Evolutionary conservation across 495 filamentous ascomycete genomes (phyloP), one percentile per base, ranked within the genome.

Genomic region (Paragyromitra xinjiangensis): DNA sequence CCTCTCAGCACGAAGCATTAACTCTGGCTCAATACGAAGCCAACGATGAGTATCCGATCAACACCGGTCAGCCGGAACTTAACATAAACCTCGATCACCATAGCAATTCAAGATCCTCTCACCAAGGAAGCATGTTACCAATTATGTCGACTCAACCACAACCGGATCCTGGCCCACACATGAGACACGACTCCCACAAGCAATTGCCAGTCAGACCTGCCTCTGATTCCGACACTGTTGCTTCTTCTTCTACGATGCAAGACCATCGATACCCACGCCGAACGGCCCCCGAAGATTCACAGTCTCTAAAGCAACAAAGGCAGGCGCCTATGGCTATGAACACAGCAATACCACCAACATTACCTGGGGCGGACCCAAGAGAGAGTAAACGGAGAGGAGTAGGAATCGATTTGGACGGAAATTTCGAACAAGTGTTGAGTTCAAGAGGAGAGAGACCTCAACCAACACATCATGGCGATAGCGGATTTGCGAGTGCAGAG

Each of bases 71-170:
- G 75, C 77, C 77, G 77, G 77, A 79, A 67, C 56, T 78, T 63
- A 64, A 78, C 75, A 79, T 79, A 79, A 79, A 79, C 75, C 34
- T 79, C 77, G 77, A 79, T 79, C 77, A 64, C 77, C 74, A 79
- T 79, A 79, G 19, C 74, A 78, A 79, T 79, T 79, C 77, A 79
- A 79, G 77, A 79, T 79, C 77, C 67, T 77, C 48, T 79, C 77
- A 71, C 44, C 75, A 78, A 71, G 75, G 51, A 71, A 79, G 75
- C 74, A 71, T 44, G 74, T 72, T 79, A 78, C 77, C 77, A 78
- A 73, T 67, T 79, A 78, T 79, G 63, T 78, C 77, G 66, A 78
- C 77, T 73, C 77, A 79, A 79, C 77, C 66, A 69, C 74, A 78
- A 78, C 67, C 77, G 51, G 66, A 78, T 78, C 77, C 74, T 79